Base-by-base conservation (phyloP, 1,284 basidiomycete species). In the Heterobasidion occidentale region DNA sequence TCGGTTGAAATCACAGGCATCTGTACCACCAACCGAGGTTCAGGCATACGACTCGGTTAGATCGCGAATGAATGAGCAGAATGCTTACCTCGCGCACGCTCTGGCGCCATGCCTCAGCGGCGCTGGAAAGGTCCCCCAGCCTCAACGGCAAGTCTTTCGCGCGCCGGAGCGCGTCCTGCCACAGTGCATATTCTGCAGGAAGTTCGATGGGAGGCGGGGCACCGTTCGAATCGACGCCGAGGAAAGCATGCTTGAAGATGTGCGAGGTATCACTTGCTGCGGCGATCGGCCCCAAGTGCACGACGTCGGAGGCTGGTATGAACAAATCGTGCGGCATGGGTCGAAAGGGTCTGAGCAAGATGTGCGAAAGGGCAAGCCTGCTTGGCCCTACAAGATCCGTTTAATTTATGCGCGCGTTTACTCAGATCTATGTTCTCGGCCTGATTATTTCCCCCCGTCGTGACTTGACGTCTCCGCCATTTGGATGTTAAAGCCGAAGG, bases 181-280 rank as follows among this genome's bases (percentile, higher is more conserved):
- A 81, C 0, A 74, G 58, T 8, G 65, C 70, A 56, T 71, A 76
- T 34, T 64, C 61, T 7, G 36, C 64, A 1, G 61, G 62, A 1
- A 81, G 68, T 5, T 72, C 65, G 48, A 61, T 62, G 2, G 82
- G 60, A 34, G 79, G 79, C 9, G 68, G 70, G 35, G 71, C 67
- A 7, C 73, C 73, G 0, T 80, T 80, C 51, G 20, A 19, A 12
- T n/a, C 17, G 11, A 46, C 36, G 11, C 17, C 19, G 42, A 83
- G 66, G 67, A 84, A 84, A 9, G 81, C 82, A 38, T 59, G 15
- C 11, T 38, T 42, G 38, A 58, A 58, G 19, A 53, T 53, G 17
- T 54, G 53, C 34, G 59, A 58, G 46, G 42, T 19, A 50, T 52
- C 34, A 11, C 17, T 17, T 20, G 53, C 53, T 9, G 52, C 52